Evolutionary conservation across 441 rosid genomes (phyloP), one percentile per base, ranked within the genome.

Genomic region (Omphalea diandra): DNA sequence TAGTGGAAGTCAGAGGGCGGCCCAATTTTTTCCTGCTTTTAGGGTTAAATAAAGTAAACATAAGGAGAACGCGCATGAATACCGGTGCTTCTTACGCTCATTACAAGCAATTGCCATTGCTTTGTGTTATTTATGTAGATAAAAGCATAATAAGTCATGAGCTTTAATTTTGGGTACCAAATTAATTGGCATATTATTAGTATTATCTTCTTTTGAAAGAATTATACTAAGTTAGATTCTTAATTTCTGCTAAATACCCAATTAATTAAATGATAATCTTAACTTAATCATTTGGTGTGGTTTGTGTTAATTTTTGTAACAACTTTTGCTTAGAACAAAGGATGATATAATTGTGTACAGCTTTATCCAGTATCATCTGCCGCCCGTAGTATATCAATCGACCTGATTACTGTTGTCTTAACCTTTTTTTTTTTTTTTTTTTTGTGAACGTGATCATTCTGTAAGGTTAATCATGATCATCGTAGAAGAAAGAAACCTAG

Each of bases 1-100:
- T 74, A 82, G 87, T 85, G 88, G 90, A 85, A 84, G 93, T 86
- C 90, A 80, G 86, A 84, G 69, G 77, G 67, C 62, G 83, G 84
- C 82, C 91, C 88, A 77, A n/a, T n/a, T 85, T 75, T 31, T 65
- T 73, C 80, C 79, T 74, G 75, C 81, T 85, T 87, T 81, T 77
- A 78, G 89, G 86, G 83, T 77, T 82, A 18, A 15, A 41, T 15
- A 22, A 7, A 14, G 2, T 5, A 46, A n/a, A 49, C 26, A 49
- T 4, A 54, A 26, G 29, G 6, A 54, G 17, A n/a, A 17, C 9
- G 41, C 71, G 65, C 68, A 40, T 66, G 68, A n/a, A n/a, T n/a
- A n/a, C 59, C 36, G 38, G 71, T 60, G 63, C 68, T n/a, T 65
- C n/a, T n/a, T n/a, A n/a, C n/a, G n/a, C n/a, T n/a, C n/a, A n/a